Base-by-base conservation (phyloP, 768 basidiomycete species). In the Fistulinella prunicolor region DNA sequence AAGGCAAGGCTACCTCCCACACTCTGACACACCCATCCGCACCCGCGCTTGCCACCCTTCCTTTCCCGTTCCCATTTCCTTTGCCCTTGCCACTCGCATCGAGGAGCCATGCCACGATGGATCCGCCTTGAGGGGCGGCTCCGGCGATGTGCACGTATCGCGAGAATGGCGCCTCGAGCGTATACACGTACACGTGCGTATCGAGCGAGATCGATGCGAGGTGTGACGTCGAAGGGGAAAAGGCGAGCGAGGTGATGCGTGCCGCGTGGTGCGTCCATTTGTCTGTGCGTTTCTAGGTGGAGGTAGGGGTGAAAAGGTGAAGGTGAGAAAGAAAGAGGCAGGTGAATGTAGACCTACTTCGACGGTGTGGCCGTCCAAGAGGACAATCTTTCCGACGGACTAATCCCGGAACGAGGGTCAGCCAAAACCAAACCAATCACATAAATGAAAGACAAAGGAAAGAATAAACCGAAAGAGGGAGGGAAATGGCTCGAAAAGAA, bases 161-260 rank as follows among this genome's bases (percentile, higher is more conserved):
- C 20, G 54, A 57, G 65, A 81, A 69, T 9, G 85, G 83, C 60
- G 81, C 78, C 37, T 70, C 71, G 24, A 91, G 81, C 54, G 85
- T 83, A 83, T 89, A 97, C 21, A 97, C 70, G 60, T 93, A 96
- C 5, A 95, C 81, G 55, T 92, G 81, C 24, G 94, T 94, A 64
- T 98, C 95, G n/a, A 95, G 76, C 17, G 92, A 90, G 10, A 86
- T 93, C 4, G 92, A 93, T 10, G 84, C 94, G 53, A 88, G 79
- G 60, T 94, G 83, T 51, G 76, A 75, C 38, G 79, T 56, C 7
- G 87, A 82, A 9, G 49, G 43, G 4, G 42, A 46, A 47, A 67
- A 67, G 2, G 63, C 50, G 9, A 98, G 75, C 9, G 89, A 81
- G 56, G 85, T 79, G 51, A 97, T 79, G 23, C 90, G 83, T 1